Evolutionary conservation across 1,139 yeast species (phyloP), one percentile per base, ranked within the genome.

Genomic region (Candida neerlandica): DNA sequence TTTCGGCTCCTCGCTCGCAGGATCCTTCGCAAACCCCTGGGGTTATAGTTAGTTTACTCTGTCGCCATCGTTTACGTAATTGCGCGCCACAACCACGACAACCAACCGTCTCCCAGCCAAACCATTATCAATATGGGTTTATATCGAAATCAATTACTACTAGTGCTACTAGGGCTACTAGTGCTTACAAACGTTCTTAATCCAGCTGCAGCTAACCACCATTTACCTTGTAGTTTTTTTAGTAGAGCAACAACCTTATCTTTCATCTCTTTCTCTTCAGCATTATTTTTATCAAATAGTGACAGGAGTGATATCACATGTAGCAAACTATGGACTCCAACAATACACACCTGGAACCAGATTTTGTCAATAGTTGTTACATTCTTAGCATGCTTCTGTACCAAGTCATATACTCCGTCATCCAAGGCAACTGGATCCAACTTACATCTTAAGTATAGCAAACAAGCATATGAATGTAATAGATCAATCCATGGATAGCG

Each of bases 281-380:
- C 27, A 6, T 21, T 19, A n/a, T 30, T 27, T 5, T 18, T 27
- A 11, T 15, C 39, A 18, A 26, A n/a, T 10, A 47, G 39, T 43
- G 61, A 61, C 26, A 61, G 45, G 32, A 65, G 49, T 10, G 65
- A 66, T 40, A 62, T 55, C 9, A 62, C 62, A 49, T 66, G 69
- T 16, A 65, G 46, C 11, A 65, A 48, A 2, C 67, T 57, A 47
- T 66, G 69, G 4, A 63, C 58, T 2, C 56, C 52, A 5, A 62
- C 45, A 18, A 63, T 55, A 43, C 63, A 68, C 18, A 58, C 60
- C 3, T 59, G 49, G 16, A 55, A 48, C 4, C 49, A 49, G 1
- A 47, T 32, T 23, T 45, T 34, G 5, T 51, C 50, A 15, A 49
- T n/a, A 10, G 9, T 14, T 10, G 21, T 11, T 6, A 32, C 18